Conservation (phyloP, 495 filamentous ascomycete species). For the Penicillium flavigenum region DNA sequence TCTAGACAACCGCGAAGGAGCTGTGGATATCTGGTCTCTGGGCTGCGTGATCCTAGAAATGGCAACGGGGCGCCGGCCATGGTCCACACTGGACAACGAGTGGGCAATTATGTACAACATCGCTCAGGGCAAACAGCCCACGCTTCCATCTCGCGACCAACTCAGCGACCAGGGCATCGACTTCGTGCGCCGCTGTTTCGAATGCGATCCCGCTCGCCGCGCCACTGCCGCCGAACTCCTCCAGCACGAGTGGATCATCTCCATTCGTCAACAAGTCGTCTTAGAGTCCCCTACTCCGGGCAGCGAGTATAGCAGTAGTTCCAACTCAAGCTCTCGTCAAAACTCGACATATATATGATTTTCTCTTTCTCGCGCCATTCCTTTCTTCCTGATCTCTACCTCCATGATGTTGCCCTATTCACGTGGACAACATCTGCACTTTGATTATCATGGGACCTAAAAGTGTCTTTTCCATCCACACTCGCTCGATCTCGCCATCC, state of each 20-base stretch:
- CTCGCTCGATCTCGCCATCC: constrained; percentile 28
- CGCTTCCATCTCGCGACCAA: constrained; percentile 78
- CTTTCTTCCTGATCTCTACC: constrained; percentile 1
- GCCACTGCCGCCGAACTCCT: constrained; percentile 85
- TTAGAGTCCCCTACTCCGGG: constrained; percentile 52
- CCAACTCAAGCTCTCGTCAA: constrained; percentile 36
- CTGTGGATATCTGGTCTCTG: constrained; percentile 96
- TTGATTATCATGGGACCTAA: constrained; percentile 1
- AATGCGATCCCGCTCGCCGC: constrained; percentile 75
- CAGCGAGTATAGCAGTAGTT: constrained; percentile 38
- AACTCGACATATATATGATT: constrained; percentile 36
- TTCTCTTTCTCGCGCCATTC: background rate
- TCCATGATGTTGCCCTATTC: constrained; percentile 3
- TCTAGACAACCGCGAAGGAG: constrained; percentile 64
- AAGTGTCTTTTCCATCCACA: constrained; percentile 8
- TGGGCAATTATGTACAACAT: constrained; percentile 99
- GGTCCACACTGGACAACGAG: constrained; percentile 97
- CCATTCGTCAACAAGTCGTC: constrained; percentile 59
- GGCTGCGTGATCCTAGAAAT: constrained; percentile 97
- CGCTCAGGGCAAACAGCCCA: constrained; percentile 88
- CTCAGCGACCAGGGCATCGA: constrained; percentile 81
- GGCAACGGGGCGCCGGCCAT: constrained; percentile 91
- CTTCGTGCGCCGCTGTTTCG: constrained; percentile 84
- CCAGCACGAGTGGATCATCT: constrained; percentile 93
- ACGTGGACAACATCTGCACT: background rate